Evolutionary conservation across 257 asterid genomes (phyloP).

Genomic region (Datura wrightii): DNA sequence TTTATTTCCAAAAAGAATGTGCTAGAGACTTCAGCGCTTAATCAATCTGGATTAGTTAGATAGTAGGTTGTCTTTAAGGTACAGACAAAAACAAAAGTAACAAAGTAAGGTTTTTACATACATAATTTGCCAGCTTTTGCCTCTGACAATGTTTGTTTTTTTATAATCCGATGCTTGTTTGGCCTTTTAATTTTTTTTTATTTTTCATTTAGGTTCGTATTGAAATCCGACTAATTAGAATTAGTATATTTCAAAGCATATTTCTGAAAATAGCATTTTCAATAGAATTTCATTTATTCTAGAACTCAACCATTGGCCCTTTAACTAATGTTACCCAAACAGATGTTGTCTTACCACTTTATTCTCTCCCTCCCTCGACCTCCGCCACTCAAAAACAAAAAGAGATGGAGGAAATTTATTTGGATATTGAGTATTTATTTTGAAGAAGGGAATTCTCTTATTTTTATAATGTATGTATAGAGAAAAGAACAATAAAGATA

Average conservation of each 20-base stretch:
- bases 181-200: too few relatives aligned
- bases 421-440: background rate
- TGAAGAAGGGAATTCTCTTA: background rate
- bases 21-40: background rate
- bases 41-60: background rate
- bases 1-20: background rate
- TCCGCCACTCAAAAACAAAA: background rate
- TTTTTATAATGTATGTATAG: background rate
- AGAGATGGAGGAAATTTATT: background rate
- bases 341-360: background rate
- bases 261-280: too few relatives aligned
- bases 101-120: background rate
- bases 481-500: background rate
- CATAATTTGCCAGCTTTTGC: background rate
- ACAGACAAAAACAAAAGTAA: background rate
- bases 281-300: too few relatives aligned
- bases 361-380: background rate
- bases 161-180: too few relatives aligned
- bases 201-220: too few relatives aligned
- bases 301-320: too few relatives aligned
- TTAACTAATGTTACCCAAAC: background rate
- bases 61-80: background rate
- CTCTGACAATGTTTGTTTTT: background rate
- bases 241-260: too few relatives aligned
- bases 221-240: too few relatives aligned